A percentile compares a stretch with the other conserved stretches of the same genome.
These are phyloP conservation scores for Dentiscutata heterogama DNA, from an alignment of 371 early-diverging fungal genomes.

Conservation along the genomic window DNA sequence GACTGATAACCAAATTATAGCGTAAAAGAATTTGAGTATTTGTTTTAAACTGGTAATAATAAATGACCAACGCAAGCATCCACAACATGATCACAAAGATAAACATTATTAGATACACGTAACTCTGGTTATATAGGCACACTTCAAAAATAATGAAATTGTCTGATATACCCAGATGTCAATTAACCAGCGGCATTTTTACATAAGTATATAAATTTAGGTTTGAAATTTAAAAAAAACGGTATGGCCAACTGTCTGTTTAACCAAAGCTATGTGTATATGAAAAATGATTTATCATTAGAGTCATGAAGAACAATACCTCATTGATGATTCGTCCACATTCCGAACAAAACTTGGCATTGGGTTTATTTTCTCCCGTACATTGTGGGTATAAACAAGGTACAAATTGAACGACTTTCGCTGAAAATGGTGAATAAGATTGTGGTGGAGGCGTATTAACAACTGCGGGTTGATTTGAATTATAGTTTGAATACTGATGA, in stretches of 20 bases:
- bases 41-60: not conserved
- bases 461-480: not conserved
- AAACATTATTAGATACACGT: too few species aligned
- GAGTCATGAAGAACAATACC: constrained; percentile 60
- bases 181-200: too few species aligned
- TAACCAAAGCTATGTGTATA: too few species aligned
- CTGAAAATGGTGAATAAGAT: not conserved
- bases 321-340: constrained; percentile 70
- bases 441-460: not conserved
- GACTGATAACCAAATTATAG: not conserved
- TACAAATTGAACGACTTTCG: not conserved
- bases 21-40: not conserved
- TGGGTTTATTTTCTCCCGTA: constrained; percentile 69
- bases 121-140: too few species aligned
- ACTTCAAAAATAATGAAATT: too few species aligned
- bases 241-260: too few species aligned
- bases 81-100: not conserved
- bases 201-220: too few species aligned
- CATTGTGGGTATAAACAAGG: constrained; percentile 67
- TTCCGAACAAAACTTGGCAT: constrained; percentile 78
- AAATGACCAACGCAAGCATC: not conserved
- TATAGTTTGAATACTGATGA: not conserved
- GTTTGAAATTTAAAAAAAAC: too few species aligned
- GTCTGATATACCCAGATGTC: too few species aligned
- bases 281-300: constrained; percentile 33